Base-by-base conservation (phyloP, 176 grass and related monocot genomes). In the Bothriochloa decipiens region DNA sequence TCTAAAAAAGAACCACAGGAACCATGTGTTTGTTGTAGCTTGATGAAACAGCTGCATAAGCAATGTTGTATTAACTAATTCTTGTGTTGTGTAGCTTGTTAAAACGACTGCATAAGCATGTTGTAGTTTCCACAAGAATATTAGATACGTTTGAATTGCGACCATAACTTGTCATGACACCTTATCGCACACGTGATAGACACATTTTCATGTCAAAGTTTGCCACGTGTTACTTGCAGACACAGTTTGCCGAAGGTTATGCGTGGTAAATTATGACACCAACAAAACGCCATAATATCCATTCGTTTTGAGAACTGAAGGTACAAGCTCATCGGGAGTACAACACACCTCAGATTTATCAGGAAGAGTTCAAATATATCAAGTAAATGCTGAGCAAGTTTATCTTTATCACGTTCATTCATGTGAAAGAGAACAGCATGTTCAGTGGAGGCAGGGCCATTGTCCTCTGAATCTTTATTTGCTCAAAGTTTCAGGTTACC, bases 381-480 rank as follows among this genome's bases (percentile, higher is more conserved):
- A 42, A 55, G 33, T 27, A 28, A 3, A n/a, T 73, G 75, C 4
- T 77, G 53, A 33, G 28, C 14, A 69, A 18, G 5, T 25, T 22
- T 53, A 53, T 39, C 47, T 22, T 86, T 55, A 81, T 46, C 74
- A 77, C 23, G 18, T 70, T 63, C n/a, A 40, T 53, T 74, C 8
- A 77, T 42, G 16, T 4, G 7, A 46, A 81, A 33, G 63, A 76
- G 74, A 76, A 76, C 23, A 87, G 18, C 16, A 72, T 25, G 68
- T 65, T 86, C 67, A 74, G 9, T 39, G 39, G 6, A n/a, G 67
- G 46, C 22, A 45, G 45, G 45, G 72, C 26, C 37, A 50, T 25
- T 62, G 81, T 86, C 57, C 78, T 60, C 78, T 70, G 61, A 76
- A 32, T 17, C 11, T 74, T 74, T 86, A 74, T 79, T 83, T 69